These are phyloP conservation scores for Penicillium thymicola DNA, from an alignment of 2,329 filamentous ascomycete species.

Conservation along the genomic window DNA sequence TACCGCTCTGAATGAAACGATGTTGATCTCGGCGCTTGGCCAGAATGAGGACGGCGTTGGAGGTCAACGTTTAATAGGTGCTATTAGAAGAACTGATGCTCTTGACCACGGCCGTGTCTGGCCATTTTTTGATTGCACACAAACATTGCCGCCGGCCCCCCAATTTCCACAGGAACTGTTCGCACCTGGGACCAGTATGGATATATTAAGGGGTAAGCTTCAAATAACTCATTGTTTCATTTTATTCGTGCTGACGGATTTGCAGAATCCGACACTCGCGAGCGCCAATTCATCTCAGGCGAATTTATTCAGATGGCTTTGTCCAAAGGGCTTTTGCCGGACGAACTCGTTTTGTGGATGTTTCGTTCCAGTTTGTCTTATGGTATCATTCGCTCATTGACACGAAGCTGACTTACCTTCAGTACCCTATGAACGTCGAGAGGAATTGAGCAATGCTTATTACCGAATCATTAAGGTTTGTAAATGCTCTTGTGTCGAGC, in stretches of 20 bases:
- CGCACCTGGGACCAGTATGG: slow-evolving; percentile 28
- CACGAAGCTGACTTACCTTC: slow-evolving; percentile 6
- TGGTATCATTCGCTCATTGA: background rate
- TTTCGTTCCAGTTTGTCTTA: slow-evolving; percentile 33
- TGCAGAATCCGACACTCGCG: slow-evolving; percentile 49
- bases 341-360: slow-evolving; percentile 66
- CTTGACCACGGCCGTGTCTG: slow-evolving; percentile 53
- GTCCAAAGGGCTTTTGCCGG: slow-evolving; percentile 50
- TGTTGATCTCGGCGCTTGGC: slow-evolving; percentile 44
- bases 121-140: slow-evolving; percentile 53
- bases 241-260: slow-evolving; percentile 11
- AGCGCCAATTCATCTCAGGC: slow-evolving; percentile 61
- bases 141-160: slow-evolving; percentile 19
- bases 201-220: slow-evolving; percentile 33
- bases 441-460: slow-evolving; percentile 60
- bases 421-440: slow-evolving; percentile 54
- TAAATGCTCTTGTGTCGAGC: slow-evolving; percentile 27
- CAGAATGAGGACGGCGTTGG: slow-evolving; percentile 43
- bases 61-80: slow-evolving; percentile 52
- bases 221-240: background rate
- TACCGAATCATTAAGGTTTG: slow-evolving; percentile 51
- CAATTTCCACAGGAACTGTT: slow-evolving; percentile 38
- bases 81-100: slow-evolving; percentile 60
- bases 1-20: slow-evolving; percentile 32
- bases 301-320: slow-evolving; percentile 48